phyloP scores from a whole-genome alignment of 148 eudicot species.

The Pouteria glomerata region DNA sequence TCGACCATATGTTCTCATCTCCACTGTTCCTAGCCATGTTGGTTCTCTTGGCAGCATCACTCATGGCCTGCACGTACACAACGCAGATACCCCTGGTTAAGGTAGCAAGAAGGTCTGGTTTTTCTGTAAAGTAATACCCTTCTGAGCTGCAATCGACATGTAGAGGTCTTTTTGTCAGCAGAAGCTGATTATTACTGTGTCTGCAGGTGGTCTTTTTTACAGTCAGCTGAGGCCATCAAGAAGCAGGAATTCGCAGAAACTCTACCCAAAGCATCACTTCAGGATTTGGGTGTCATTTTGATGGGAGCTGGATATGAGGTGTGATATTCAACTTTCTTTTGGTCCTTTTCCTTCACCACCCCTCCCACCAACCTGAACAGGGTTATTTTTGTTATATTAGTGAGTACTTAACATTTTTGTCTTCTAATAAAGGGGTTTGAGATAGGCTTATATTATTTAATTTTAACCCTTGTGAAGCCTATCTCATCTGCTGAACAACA shows the following conservation, averaged over 20 bases:
- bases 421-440: neutral
- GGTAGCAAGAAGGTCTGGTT: constrained; percentile 87
- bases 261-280: constrained; percentile 71
- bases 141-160: constrained; percentile 1
- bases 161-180: neutral
- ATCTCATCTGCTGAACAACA: neutral
- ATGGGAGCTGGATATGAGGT: constrained; percentile 98
- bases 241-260: constrained; percentile 80
- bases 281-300: constrained; percentile 84
- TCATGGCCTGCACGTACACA: constrained; percentile 96
- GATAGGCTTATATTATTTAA: neutral
- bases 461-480: neutral
- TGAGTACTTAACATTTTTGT: neutral
- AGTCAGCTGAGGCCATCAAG: constrained; percentile 61
- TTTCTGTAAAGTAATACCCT: constrained; percentile 2
- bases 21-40: constrained; percentile 72
- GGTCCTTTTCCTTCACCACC: neutral
- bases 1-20: constrained; percentile 96
- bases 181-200: neutral
- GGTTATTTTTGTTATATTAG: neutral
- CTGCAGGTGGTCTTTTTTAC: constrained; percentile 75
- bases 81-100: constrained; percentile 92
- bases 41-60: constrained; percentile 70
- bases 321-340: neutral
- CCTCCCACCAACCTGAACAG: neutral